Conservation (phyloP, 371 early-diverging fungal genomes). For the Lichtheimia corymbifera region DNA sequence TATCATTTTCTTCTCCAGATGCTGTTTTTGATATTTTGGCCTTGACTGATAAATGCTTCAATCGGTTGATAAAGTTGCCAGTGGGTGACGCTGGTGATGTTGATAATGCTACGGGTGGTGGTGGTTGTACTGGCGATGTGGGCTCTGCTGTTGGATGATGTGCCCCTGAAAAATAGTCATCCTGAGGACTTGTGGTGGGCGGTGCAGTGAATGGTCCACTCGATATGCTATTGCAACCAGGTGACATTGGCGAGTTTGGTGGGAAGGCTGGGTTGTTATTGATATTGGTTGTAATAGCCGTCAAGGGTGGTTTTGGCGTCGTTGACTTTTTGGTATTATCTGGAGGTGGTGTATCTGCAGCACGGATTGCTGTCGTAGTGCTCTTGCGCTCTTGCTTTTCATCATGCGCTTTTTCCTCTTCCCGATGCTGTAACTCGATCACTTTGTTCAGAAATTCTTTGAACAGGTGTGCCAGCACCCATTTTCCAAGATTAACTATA, state of each 20-base stretch:
- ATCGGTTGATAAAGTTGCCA: slow-evolving; percentile 55
- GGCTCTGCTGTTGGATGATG: slow-evolving; percentile 29
- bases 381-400: slow-evolving; percentile 5
- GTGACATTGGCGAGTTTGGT: background rate
- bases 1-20: slow-evolving; percentile 34
- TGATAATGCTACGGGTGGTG: slow-evolving; percentile 42
- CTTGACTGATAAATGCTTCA: slow-evolving; percentile 56
- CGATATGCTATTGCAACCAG: background rate
- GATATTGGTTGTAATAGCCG: slow-evolving; percentile 12
- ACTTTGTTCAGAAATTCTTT: slow-evolving; percentile 52
- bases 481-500: slow-evolving; percentile 82
- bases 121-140: slow-evolving; percentile 37
- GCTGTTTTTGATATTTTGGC: slow-evolving; percentile 48
- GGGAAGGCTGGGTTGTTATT: slow-evolving; percentile 7
- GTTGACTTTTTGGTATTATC: slow-evolving; percentile 8
- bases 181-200: slow-evolving; percentile 27
- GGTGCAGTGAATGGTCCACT: slow-evolving; percentile 51
- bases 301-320: slow-evolving; percentile 14
- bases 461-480: slow-evolving; percentile 80
- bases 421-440: slow-evolving; percentile 37
- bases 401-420: slow-evolving; percentile 8
- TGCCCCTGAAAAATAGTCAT: slow-evolving; percentile 50
- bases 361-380: background rate
- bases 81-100: slow-evolving; percentile 29
- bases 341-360: slow-evolving; percentile 14